Evolutionary conservation across 2,329 filamentous ascomycete species (phyloP).

Genomic region (Sordariomycetes sp.): DNA sequence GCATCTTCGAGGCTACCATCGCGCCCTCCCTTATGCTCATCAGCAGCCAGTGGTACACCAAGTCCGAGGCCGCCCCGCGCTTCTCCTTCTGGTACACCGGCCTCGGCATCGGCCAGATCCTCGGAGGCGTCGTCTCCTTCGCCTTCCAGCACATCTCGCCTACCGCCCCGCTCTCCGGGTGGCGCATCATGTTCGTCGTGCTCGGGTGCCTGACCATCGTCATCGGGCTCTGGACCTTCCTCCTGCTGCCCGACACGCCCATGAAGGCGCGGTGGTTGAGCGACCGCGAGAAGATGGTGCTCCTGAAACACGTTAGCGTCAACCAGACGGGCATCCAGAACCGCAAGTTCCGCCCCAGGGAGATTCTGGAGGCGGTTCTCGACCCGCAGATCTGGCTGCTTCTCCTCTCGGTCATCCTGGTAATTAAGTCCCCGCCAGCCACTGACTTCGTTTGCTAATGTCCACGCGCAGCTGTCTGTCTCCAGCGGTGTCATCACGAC

Average conservation of each 20-base stretch:
- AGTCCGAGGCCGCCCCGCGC: slow-evolving; percentile 4
- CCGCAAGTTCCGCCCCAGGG: slow-evolving; percentile 35
- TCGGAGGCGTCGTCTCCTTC: slow-evolving; percentile 20
- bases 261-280: slow-evolving; percentile 8
- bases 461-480: slow-evolving; percentile 14
- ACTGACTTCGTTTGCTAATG: slow-evolving; percentile 17
- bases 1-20: slow-evolving; percentile 34
- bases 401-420: slow-evolving; percentile 28
- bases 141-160: slow-evolving; percentile 18
- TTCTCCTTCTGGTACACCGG: slow-evolving; percentile 6
- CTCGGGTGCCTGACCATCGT: slow-evolving; percentile 10
- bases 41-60: slow-evolving; percentile 27
- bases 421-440: not conserved
- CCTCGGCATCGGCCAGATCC: slow-evolving; percentile 10
- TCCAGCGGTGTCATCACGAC: slow-evolving; percentile 42
- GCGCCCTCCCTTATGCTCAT: slow-evolving; percentile 39
- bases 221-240: slow-evolving; percentile 7
- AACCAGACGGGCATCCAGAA: slow-evolving; percentile 35
- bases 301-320: slow-evolving; percentile 37
- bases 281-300: slow-evolving; percentile 28
- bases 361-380: slow-evolving; percentile 39
- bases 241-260: slow-evolving; percentile 9
- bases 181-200: slow-evolving; percentile 12
- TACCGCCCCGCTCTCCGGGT: slow-evolving; percentile 11
- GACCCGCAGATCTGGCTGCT: slow-evolving; percentile 54